Conservation (phyloP, 805 yeast species). For the Starmerella floris region DNA sequence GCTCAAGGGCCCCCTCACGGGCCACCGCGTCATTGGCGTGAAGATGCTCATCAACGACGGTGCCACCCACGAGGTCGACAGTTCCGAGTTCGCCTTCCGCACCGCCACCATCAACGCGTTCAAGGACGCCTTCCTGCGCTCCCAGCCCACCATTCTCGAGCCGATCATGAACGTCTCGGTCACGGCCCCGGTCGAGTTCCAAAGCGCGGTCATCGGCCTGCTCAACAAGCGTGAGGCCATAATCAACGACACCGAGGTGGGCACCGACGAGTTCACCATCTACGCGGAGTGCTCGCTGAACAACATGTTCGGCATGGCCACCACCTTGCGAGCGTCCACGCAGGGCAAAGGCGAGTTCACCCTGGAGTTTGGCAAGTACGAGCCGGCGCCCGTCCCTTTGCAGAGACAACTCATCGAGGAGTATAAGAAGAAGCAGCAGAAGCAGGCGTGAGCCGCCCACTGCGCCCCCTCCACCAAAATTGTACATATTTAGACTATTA, state of each 20-base stretch:
- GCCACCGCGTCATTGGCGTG: slow-evolving; percentile 85
- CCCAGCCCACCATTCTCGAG: slow-evolving; percentile 81
- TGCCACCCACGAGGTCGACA: slow-evolving; percentile 92
- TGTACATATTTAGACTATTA: no score
- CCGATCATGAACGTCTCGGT: slow-evolving; percentile 92
- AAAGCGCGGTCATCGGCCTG: slow-evolving; percentile 80
- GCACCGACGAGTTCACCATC: slow-evolving; percentile 85
- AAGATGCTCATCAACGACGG: slow-evolving; percentile 93
- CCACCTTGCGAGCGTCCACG: slow-evolving; percentile 86
- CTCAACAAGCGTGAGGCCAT: slow-evolving; percentile 85
- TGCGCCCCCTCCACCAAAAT: no score
- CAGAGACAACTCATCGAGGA: slow-evolving; percentile 85
- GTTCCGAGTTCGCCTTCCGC: slow-evolving; percentile 88
- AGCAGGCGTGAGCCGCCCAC: not conserved
- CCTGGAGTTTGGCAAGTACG: slow-evolving; percentile 82
- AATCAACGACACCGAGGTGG: slow-evolving; percentile 86
- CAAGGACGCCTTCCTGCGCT: slow-evolving; percentile 72
- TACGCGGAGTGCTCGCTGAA: slow-evolving; percentile 93
- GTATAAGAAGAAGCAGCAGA: slow-evolving; percentile 45
- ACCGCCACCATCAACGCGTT: slow-evolving; percentile 87
- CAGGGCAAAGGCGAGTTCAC: slow-evolving; percentile 99
- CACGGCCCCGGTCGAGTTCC: slow-evolving; percentile 93
- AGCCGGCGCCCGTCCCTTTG: slow-evolving; percentile 79
- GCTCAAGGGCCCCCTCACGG: slow-evolving; percentile 92
- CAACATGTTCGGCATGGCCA: slow-evolving; percentile 91